These are phyloP conservation scores for Chiua virens DNA, from an alignment of 768 basidiomycete genomes.

Conservation along the genomic window DNA sequence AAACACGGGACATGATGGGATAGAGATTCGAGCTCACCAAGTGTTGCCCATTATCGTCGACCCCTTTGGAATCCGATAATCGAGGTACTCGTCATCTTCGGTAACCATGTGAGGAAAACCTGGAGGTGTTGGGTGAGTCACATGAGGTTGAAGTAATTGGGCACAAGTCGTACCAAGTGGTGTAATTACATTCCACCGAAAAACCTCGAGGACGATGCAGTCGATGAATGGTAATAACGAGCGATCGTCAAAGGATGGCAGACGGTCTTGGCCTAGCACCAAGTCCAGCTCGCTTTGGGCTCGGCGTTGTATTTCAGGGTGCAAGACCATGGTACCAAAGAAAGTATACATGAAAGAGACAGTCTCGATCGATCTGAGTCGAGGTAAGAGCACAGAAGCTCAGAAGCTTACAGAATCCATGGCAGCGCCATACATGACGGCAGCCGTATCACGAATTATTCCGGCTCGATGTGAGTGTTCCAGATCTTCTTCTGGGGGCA, in stretches of 20 bases:
- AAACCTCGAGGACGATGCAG: constrained; percentile 8
- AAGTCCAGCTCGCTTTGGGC: constrained; percentile 12
- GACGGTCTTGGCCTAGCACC: constrained; percentile 4
- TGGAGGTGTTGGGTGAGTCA: constrained; percentile 6
- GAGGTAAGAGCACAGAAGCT: background rate
- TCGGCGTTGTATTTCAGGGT: constrained; percentile 13
- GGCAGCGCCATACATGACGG: constrained; percentile 7
- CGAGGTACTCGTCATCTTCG: constrained; percentile 20
- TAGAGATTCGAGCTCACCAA: constrained; percentile 28
- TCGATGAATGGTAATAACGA: constrained; percentile 14
- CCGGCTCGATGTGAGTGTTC: constrained; percentile 1
- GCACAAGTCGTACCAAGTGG: constrained; percentile 7
- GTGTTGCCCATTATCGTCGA: constrained; percentile 41
- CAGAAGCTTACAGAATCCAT: constrained; percentile 8
- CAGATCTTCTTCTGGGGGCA: constrained; percentile 5
- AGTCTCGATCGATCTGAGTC: background rate
- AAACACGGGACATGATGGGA: background rate
- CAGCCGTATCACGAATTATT: constrained; percentile 14
- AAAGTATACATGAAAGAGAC: constrained; percentile 6
- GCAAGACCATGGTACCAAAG: constrained; percentile 11
- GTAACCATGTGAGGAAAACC: constrained; percentile 40
- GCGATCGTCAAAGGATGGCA: constrained; percentile 17
- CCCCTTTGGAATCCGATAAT: constrained; percentile 42
- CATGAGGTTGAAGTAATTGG: background rate
- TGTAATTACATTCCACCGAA: constrained; percentile 10